Conservation (phyloP, 495 filamentous ascomycete species). For the Neurospora tetraspora region DNA sequence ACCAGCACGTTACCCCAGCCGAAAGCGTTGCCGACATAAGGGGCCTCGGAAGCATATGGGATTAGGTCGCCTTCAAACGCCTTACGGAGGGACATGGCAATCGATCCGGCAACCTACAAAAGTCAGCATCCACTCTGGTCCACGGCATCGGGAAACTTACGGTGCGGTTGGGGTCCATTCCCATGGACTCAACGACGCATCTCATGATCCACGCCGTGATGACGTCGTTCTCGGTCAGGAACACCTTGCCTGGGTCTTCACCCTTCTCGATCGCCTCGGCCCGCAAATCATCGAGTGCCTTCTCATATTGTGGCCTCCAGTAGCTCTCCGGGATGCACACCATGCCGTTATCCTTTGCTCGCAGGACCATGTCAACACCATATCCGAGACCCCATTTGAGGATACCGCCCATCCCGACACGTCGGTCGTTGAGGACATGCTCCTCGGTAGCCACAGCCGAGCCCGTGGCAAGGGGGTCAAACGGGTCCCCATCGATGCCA, state of each 20-base stretch:
- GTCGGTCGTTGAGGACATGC: slow-evolving; percentile 7
- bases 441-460: slow-evolving; percentile 4
- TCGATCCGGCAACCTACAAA: slow-evolving; percentile 16
- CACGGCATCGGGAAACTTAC: slow-evolving; percentile 5
- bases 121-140: too few species aligned
- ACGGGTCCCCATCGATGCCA: slow-evolving; percentile 9
- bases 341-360: slow-evolving; percentile 27
- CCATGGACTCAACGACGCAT: slow-evolving; percentile 11
- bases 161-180: slow-evolving; percentile 9
- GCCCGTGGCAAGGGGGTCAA: slow-evolving; percentile 8
- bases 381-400: slow-evolving; percentile 18
- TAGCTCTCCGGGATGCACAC: slow-evolving; percentile 22
- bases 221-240: slow-evolving; percentile 34
- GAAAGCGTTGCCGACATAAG: slow-evolving; percentile 28
- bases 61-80: slow-evolving; percentile 17
- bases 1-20: slow-evolving; percentile 23
- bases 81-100: slow-evolving; percentile 18
- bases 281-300: slow-evolving; percentile 17
- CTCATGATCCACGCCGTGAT: slow-evolving; percentile 28
- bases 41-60: slow-evolving; percentile 11
- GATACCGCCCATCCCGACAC: slow-evolving; percentile 17
- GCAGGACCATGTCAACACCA: slow-evolving; percentile 15
- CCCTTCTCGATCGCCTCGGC: slow-evolving; percentile 16
- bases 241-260: slow-evolving; percentile 21
- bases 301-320: slow-evolving; percentile 11